phyloP scores from a whole-genome alignment of 2,329 filamentous ascomycete genomes.

The Aaosphaeria arxii region DNA sequence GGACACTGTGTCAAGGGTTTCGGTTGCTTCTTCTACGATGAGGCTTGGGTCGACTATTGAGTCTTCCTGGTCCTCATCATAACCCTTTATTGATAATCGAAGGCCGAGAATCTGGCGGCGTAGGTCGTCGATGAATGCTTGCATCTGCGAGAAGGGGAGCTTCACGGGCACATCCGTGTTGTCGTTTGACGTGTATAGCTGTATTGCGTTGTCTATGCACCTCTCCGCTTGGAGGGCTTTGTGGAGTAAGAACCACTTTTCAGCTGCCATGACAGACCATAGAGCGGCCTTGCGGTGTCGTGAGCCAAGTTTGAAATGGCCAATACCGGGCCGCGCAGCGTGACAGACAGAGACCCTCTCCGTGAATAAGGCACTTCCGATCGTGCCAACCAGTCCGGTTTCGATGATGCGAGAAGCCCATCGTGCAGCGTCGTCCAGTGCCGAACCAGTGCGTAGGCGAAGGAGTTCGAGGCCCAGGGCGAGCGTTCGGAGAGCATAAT shows the following conservation, averaged over 20 bases:
- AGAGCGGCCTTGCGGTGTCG: constrained; percentile 81
- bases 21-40: constrained; percentile 35
- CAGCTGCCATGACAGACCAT: constrained; percentile 80
- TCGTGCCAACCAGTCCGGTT: constrained; percentile 63
- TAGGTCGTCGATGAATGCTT: constrained; percentile 64
- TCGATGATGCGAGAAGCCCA: constrained; percentile 84
- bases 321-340: constrained; percentile 66
- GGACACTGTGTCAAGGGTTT: constrained; percentile 34
- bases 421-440: constrained; percentile 79
- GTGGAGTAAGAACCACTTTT: constrained; percentile 75
- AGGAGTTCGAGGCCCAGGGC: constrained; percentile 77
- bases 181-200: constrained; percentile 47
- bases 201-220: constrained; percentile 68
- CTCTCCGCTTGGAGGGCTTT: constrained; percentile 76
- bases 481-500: constrained; percentile 76
- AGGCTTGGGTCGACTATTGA: constrained; percentile 1
- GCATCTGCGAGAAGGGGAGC: constrained; percentile 53
- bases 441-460: constrained; percentile 72
- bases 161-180: constrained; percentile 6
- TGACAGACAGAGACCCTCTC: constrained; percentile 87
- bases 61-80: constrained; percentile 29
- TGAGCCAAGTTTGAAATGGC: constrained; percentile 65
- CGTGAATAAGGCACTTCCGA: constrained; percentile 79
- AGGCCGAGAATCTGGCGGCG: constrained; percentile 58
- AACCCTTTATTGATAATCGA: constrained; percentile 38